A percentile compares a stretch with the other conserved stretches of the same genome.
These are phyloP conservation scores for Chytridium lagenaria DNA, from an alignment of 371 early-diverging fungal species.

Conservation along the genomic window DNA sequence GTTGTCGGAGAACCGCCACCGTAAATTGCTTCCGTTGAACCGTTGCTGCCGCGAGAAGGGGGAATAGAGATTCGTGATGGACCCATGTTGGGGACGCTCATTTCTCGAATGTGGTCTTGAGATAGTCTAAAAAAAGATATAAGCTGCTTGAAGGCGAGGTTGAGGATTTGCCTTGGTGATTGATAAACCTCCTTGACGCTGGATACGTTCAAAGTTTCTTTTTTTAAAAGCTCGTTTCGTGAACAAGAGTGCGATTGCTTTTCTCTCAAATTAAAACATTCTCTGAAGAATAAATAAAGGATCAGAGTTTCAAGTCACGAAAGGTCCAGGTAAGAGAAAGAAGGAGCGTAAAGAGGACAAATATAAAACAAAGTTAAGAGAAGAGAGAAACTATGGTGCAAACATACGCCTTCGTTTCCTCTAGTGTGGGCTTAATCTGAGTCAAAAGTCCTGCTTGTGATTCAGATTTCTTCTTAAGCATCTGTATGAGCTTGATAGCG, in stretches of 20 bases:
- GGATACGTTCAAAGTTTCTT: too few species aligned
- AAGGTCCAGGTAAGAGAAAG: too few species aligned
- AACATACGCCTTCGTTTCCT: slow-evolving; percentile 8
- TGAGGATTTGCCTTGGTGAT: too few species aligned
- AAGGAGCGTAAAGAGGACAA: not conserved
- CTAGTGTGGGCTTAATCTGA: slow-evolving; percentile 6
- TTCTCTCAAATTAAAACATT: not conserved
- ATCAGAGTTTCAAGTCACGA: too few species aligned
- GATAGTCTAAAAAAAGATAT: too few species aligned
- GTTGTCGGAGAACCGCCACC: too few species aligned
- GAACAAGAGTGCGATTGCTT: not conserved
- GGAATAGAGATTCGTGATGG: too few species aligned
- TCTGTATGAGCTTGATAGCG: slow-evolving; percentile 8
- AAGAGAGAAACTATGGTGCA: not conserved
- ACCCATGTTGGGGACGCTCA: too few species aligned
- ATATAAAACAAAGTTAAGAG: not conserved
- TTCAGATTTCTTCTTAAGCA: slow-evolving; percentile 7
- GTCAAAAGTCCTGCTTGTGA: not conserved
- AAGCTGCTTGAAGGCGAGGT: too few species aligned
- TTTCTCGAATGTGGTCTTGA: too few species aligned
- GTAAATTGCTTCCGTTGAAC: too few species aligned
- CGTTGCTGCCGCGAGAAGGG: slow-evolving; percentile 1
- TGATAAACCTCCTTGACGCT: too few species aligned
- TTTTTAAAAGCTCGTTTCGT: slow-evolving; percentile 13
- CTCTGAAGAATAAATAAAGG: not conserved